Base-by-base conservation (phyloP, 225 moss, liverwort and hornwort species). In the Pseudisothecium myosuroides region DNA sequence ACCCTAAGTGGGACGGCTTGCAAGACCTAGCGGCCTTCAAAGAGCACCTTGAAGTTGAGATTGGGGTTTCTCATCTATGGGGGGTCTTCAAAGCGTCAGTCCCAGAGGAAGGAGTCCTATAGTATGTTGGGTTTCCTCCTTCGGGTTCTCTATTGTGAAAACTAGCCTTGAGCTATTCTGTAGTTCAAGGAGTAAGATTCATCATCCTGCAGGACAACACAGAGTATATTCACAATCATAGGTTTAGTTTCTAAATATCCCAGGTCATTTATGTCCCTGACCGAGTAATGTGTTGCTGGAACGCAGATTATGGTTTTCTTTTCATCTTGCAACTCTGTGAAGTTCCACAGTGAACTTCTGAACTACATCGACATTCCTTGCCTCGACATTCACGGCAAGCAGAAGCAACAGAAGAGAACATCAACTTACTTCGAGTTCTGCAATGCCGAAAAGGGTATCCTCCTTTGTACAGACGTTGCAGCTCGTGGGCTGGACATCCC, bases 401-500 rank as follows among this genome's bases (percentile, higher is more conserved):
- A 99, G 91, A 99, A 99, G 96, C 98, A 99, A 89, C 97, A 97
- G 92, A 99, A 99, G 93, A 90, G 98, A 88, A 96, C 98, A 16
- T 95, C 96, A 22, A 99, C 98, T 3, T 99, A 99, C 83, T 99
- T 99, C 64, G 98, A 99, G 89, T 99, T 99, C 87, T 99, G 98
- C 89, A 99, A 99, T 92, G 96, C 98, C 5, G 96, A 99, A 75
- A 97, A 97, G 91, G 98, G 98, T 54, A 99, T 99, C 88, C 96
- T 99, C 71, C 96, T 99, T 31, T 99, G 98, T 84, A 99, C 98
- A 36, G 98, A 99, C 88, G 98, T 99, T 68, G 98, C 98, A 80
- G 98, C 98, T 22, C 96, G 98, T 76, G 98, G 98, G 52, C 80
- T 99, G 90, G 98, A 99, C 89, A 99, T 99, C 88, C 98, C 98